Percentiles rank a stretch among this genome's conserved stretches.
These are phyloP conservation scores for Kwoniella pini DNA, from an alignment of 768 basidiomycete species.

Conservation along the genomic window DNA sequence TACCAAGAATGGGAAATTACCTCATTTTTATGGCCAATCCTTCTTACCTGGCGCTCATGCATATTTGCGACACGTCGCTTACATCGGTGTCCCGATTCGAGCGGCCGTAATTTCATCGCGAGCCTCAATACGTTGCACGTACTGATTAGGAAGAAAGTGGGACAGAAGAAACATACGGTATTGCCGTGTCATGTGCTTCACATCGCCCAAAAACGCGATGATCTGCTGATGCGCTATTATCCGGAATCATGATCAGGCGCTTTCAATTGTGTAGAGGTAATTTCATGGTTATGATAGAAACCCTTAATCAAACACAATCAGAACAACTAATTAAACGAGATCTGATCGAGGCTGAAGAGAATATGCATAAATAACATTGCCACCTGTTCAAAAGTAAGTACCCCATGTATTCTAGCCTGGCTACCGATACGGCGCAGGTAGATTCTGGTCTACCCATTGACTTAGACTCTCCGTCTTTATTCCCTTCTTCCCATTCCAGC, in stretches of 20 bases:
- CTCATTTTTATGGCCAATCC: neutral
- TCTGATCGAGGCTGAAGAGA: too few relatives aligned
- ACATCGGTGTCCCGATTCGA: too few relatives aligned
- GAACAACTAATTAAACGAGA: too few relatives aligned
- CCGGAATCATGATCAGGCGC: too few relatives aligned
- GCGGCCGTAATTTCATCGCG: neutral
- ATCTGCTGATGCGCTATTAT: neutral
- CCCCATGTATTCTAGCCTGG: too few relatives aligned
- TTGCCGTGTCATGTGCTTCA: neutral
- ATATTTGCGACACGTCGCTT: neutral
- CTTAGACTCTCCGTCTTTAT: constrained; percentile 7
- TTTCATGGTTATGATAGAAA: too few relatives aligned
- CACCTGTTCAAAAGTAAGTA: too few relatives aligned
- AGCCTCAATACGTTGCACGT: too few relatives aligned
- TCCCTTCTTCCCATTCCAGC: constrained; percentile 22
- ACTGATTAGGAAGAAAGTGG: neutral
- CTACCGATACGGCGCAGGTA: neutral
- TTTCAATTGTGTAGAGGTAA: too few relatives aligned
- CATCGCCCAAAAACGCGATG: too few relatives aligned
- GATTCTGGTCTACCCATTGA: constrained; percentile 17
- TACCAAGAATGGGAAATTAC: neutral
- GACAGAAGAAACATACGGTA: neutral
- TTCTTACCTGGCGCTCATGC: neutral
- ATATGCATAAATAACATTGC: too few relatives aligned
- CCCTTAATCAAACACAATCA: too few relatives aligned